These are phyloP conservation scores for Clathrospora elynae DNA, from an alignment of 2,329 filamentous ascomycete species.

Conservation along the genomic window DNA sequence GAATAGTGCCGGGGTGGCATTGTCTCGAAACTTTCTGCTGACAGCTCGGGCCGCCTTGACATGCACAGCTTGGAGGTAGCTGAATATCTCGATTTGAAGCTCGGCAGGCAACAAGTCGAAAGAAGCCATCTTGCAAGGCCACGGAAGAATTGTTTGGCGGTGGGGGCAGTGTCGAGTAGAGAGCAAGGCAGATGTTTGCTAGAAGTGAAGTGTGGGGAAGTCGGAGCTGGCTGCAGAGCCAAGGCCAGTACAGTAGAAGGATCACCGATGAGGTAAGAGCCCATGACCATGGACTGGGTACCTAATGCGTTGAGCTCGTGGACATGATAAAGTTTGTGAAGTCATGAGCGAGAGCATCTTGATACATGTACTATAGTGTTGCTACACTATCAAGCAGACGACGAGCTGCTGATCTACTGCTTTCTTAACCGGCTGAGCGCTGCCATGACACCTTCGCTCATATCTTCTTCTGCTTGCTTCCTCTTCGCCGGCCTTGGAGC, in stretches of 20 bases:
- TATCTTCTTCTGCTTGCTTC: constrained; percentile 50
- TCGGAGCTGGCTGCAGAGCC: constrained; percentile 3
- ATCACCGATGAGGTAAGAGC: constrained; percentile 9
- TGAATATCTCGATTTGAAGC: constrained; percentile 37
- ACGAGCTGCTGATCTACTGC: constrained; percentile 19
- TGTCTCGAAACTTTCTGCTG: constrained; percentile 27
- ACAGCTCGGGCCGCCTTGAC: constrained; percentile 34
- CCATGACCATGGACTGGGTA: constrained; percentile 2
- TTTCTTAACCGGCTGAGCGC: constrained; percentile 62
- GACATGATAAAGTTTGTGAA: neutral
- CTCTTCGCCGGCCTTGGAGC: constrained; percentile 37
- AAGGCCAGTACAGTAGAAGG: neutral
- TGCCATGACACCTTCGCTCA: constrained; percentile 64
- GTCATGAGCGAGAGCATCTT: neutral
- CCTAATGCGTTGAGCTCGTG: neutral
- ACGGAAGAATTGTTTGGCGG: neutral
- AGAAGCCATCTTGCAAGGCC: constrained; percentile 4
- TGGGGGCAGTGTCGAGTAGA: neutral
- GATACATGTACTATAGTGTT: neutral
- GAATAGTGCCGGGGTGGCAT: constrained; percentile 34
- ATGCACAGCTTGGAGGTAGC: constrained; percentile 25
- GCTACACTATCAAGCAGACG: neutral
- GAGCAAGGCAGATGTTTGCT: constrained; percentile 9
- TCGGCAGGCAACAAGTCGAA: constrained; percentile 33
- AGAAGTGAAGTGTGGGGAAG: neutral